phyloP scores from a whole-genome alignment of 164 flowering plant genomes.

The Protea cynaroides region DNA sequence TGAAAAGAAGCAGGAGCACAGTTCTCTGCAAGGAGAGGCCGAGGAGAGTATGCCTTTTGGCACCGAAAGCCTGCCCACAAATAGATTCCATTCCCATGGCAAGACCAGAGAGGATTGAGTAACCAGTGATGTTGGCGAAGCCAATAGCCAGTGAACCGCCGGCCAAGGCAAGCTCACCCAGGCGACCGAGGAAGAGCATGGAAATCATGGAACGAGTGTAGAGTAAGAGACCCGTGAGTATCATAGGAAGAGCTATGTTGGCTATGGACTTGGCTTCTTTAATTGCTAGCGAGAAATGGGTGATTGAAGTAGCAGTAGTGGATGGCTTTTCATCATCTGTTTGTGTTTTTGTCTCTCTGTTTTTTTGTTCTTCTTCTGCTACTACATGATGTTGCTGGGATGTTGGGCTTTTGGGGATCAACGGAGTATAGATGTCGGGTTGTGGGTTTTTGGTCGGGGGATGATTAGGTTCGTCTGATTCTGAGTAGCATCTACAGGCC shows the following conservation, averaged over 20 bases:
- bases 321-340: too few relatives aligned
- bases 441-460: slow-evolving; percentile 8
- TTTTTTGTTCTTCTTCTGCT: background rate
- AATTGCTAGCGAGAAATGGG: slow-evolving; percentile 22
- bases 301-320: background rate
- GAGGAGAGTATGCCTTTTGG: slow-evolving; percentile 45
- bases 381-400: background rate
- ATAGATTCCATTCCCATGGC: slow-evolving; percentile 90
- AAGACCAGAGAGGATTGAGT: slow-evolving; percentile 70
- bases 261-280: slow-evolving; percentile 42
- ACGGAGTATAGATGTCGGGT: slow-evolving; percentile 21
- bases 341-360: background rate
- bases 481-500: slow-evolving; percentile 11
- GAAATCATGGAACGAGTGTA: slow-evolving; percentile 76
- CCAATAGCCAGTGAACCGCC: slow-evolving; percentile 73
- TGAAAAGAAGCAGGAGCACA: slow-evolving; percentile 39
- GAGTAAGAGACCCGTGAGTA: slow-evolving; percentile 54
- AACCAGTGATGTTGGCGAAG: slow-evolving; percentile 83
- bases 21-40: slow-evolving; percentile 65
- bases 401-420: slow-evolving; percentile 32
- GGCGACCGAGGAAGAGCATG: slow-evolving; percentile 73
- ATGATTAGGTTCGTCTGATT: slow-evolving; percentile 4
- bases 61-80: slow-evolving; percentile 82
- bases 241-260: slow-evolving; percentile 57
- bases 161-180: slow-evolving; percentile 60